Evolutionary conservation across 345 rosid species (phyloP).

Genomic region (Euphorbia tirucalli): DNA sequence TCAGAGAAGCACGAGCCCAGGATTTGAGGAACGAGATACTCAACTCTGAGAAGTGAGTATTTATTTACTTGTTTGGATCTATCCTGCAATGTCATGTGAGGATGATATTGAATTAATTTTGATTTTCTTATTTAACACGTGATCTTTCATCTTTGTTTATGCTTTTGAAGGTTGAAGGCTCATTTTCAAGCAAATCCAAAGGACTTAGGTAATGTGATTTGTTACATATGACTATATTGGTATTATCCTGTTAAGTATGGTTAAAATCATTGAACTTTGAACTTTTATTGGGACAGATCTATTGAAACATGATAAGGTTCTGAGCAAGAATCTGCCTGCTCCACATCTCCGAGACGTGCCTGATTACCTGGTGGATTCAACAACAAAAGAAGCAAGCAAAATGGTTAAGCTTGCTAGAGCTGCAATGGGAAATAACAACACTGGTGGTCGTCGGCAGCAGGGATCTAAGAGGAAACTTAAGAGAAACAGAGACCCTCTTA

Average conservation of each 20-base stretch:
- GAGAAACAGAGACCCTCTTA: conserved; percentile 61
- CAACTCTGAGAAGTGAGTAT: conserved; percentile 86
- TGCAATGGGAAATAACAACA: conserved; percentile 65
- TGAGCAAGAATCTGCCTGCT: conserved; percentile 67
- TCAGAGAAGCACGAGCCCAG: conserved; percentile 87
- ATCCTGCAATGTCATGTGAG: background rate
- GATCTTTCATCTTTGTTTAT: conserved; percentile 6
- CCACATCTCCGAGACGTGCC: conserved; percentile 76
- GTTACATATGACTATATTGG: background rate
- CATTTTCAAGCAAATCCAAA: conserved; percentile 85
- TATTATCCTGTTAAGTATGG: background rate
- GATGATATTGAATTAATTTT: background rate
- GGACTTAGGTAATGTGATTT: conserved; percentile 50
- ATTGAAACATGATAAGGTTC: conserved; percentile 74
- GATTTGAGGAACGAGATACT: conserved; percentile 86
- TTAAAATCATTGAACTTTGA: conserved; percentile 4
- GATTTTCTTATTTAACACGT: background rate
- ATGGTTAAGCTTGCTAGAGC: conserved; percentile 78
- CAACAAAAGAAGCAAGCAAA: conserved; percentile 81
- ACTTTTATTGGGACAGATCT: conserved; percentile 45
- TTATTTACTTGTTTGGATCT: background rate
- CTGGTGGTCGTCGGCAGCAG: conserved; percentile 37
- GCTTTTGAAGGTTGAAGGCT: conserved; percentile 64
- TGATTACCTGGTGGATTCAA: conserved; percentile 63
- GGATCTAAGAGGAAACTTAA: conserved; percentile 48